Evolutionary conservation across 73 alveolate genomes (phyloP).

Genomic region (Tetrahymena malaccensis): DNA sequence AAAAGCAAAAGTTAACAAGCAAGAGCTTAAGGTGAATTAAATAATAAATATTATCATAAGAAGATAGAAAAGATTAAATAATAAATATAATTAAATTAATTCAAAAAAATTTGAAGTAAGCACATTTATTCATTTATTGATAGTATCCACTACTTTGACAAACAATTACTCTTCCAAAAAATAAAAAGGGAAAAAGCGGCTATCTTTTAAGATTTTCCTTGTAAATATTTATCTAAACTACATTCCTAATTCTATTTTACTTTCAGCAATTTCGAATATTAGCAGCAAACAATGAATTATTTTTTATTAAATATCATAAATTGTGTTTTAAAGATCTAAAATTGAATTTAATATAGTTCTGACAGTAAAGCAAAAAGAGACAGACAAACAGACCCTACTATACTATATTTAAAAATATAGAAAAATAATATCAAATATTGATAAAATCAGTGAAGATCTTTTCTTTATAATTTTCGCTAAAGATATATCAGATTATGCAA

Average conservation of each 20-base stretch:
- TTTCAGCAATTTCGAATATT: not conserved
- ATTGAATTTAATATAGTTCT: not conserved
- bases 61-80: not conserved
- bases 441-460: not conserved
- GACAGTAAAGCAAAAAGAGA: not conserved
- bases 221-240: not conserved
- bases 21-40: not conserved
- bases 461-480: not conserved
- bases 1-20: not conserved
- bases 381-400: not conserved
- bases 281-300: too few relatives aligned
- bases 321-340: too few relatives aligned
- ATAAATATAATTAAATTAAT: not conserved
- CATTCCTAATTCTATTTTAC: too few relatives aligned
- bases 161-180: not conserved
- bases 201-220: not conserved
- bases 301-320: not conserved
- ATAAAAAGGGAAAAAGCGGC: not conserved
- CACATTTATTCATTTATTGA: not conserved
- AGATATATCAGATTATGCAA: not conserved
- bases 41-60: not conserved
- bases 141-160: not conserved
- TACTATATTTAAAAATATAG: not conserved
- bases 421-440: not conserved
- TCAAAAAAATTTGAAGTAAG: not conserved